phyloP scores from a whole-genome alignment of 2,329 filamentous ascomycete genomes.

The Dendryphion nanum region DNA sequence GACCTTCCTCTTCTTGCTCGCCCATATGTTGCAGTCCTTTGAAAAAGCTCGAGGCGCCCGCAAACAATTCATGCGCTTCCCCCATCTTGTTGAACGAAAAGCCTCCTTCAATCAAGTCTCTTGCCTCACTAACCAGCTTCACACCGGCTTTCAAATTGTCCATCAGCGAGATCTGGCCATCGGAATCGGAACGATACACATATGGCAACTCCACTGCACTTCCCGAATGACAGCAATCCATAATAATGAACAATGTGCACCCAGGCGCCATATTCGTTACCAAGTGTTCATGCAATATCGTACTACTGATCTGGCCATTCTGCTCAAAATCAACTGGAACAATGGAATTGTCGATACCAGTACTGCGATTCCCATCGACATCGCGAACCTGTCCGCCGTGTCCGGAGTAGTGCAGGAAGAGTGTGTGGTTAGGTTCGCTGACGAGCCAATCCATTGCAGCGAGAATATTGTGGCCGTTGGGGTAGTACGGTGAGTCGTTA shows the following conservation, averaged over 20 bases:
- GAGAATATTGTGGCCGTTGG: slow-evolving; percentile 46
- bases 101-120: slow-evolving; percentile 50
- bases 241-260: slow-evolving; percentile 55
- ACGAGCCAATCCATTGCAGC: slow-evolving; percentile 61
- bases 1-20: slow-evolving; percentile 44
- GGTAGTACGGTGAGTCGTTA: slow-evolving; percentile 32
- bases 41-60: slow-evolving; percentile 56
- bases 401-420: slow-evolving; percentile 60
- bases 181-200: slow-evolving; percentile 56
- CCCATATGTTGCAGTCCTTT: slow-evolving; percentile 49
- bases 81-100: slow-evolving; percentile 51
- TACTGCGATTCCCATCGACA: slow-evolving; percentile 38
- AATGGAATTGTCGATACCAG: slow-evolving; percentile 50
- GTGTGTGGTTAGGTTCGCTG: slow-evolving; percentile 49
- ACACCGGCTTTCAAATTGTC: slow-evolving; percentile 56
- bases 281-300: slow-evolving; percentile 52
- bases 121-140: slow-evolving; percentile 51
- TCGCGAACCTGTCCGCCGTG: slow-evolving; percentile 57
- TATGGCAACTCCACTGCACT: slow-evolving; percentile 60
- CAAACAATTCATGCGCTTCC: slow-evolving; percentile 54
- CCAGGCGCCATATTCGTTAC: slow-evolving; percentile 52
- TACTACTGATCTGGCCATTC: slow-evolving; percentile 55
- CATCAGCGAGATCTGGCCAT: slow-evolving; percentile 56
- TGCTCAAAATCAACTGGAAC: slow-evolving; percentile 54
- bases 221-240: slow-evolving; percentile 63